Base-by-base conservation (phyloP, 495 filamentous ascomycete genomes). In the Evansstolkia leycettana region DNA sequence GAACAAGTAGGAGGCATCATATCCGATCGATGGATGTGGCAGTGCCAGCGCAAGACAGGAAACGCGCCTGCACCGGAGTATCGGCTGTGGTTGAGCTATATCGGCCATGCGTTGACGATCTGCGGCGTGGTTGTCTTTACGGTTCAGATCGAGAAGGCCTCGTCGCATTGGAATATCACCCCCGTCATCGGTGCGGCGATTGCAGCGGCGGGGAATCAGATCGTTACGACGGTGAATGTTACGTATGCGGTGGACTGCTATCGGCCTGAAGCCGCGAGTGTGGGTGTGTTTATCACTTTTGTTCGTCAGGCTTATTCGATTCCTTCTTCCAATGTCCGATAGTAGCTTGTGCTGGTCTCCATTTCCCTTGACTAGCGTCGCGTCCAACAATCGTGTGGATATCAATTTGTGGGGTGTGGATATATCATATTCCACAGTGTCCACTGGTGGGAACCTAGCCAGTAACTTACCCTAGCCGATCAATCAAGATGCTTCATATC, bases 211-310 rank as follows among this genome's bases (percentile, higher is more conserved):
- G 70, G 70, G 1, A 75, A 72, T 37, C 71, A 75, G 49, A 48
- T 75, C 12, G 60, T 75, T 13, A 73, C 71, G 5, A 73, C 70
- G 1, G 57, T 73, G 0, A 41, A 70, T 29, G 59, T 73, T 33
- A 75, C 69, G 3, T 72, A 72, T 46, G 56, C 67, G 20, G 52
- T 73, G 7, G 67, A 73, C 43, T 69, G 64, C 35, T 62, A 72
- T 34, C 64, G 46, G 0, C 51, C 64, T 14, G 64, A 72, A 25
- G 54, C 68, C 2, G 62, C 58, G 0, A 65, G 63, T 42, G 60
- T 75, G 2, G 72, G 72, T 20, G 71, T 76, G 3, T 73, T 73
- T 35, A 66, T 75, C 31, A 73, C 58, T 0, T 66, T 74, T 36
- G 56, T 74, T 17, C 48, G 70, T 5, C 62, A 67, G 35, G 62